Evolutionary conservation across 2,329 filamentous ascomycete genomes (phyloP).

Genomic region (Paecilomyces fulvus): DNA sequence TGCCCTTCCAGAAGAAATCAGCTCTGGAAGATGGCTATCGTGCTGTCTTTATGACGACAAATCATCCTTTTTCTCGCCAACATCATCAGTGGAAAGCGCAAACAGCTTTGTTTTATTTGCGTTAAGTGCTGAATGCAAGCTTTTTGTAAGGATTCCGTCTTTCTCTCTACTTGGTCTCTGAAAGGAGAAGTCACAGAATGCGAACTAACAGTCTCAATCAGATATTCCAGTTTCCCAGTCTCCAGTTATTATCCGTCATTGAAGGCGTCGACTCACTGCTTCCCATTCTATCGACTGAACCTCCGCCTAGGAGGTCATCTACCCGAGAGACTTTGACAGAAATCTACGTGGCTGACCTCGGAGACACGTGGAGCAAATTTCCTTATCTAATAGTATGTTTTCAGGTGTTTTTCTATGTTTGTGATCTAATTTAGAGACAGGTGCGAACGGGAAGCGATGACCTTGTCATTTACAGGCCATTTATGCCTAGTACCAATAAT

Average conservation of each 20-base stretch:
- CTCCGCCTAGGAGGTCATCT: slow-evolving; percentile 59
- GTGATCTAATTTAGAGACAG: slow-evolving; percentile 33
- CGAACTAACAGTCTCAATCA: slow-evolving; percentile 28
- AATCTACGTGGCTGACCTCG: slow-evolving; percentile 74
- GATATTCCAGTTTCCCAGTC: slow-evolving; percentile 68
- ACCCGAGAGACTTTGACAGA: slow-evolving; percentile 68
- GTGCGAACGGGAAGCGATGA: slow-evolving; percentile 73
- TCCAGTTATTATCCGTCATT: slow-evolving; percentile 65
- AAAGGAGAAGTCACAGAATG: neutral
- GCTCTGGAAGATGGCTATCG: slow-evolving; percentile 66
- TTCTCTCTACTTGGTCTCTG: neutral
- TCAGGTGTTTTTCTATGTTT: neutral
- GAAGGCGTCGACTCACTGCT: slow-evolving; percentile 73
- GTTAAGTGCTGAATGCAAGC: slow-evolving; percentile 62
- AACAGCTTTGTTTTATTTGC: slow-evolving; percentile 65
- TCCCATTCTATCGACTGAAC: slow-evolving; percentile 64
- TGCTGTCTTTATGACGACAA: slow-evolving; percentile 74
- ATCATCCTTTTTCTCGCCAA: slow-evolving; percentile 45
- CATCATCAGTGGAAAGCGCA: slow-evolving; percentile 14
- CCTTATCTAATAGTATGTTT: slow-evolving; percentile 72
- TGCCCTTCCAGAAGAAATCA: slow-evolving; percentile 51
- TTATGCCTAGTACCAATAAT: slow-evolving; percentile 36
- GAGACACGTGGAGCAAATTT: slow-evolving; percentile 59
- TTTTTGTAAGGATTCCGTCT: slow-evolving; percentile 52
- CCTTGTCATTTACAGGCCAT: slow-evolving; percentile 78